Conservation (phyloP, 2,329 filamentous ascomycete genomes). For the Cytospora paraplurivora region DNA sequence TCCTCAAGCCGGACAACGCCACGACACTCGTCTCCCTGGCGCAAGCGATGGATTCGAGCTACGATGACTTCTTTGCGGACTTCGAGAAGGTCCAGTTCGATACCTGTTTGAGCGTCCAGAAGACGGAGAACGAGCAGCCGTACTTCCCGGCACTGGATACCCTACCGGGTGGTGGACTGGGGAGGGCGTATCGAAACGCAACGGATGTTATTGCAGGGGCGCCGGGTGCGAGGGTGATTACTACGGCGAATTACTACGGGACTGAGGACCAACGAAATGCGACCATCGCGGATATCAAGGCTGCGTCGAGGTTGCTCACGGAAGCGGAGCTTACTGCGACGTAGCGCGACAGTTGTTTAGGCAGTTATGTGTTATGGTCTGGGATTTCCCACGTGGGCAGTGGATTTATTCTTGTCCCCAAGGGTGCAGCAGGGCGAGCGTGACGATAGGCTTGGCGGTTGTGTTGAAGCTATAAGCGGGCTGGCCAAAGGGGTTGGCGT, state of each 20-base stretch:
- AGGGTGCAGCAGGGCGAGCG: no score
- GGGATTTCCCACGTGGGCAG: not conserved
- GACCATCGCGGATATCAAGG: conserved; percentile 24
- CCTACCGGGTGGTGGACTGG: conserved; percentile 24
- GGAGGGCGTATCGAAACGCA: conserved; percentile 28
- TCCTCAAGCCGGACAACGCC: conserved; percentile 52
- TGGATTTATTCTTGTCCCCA: no score
- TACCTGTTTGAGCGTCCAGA: conserved; percentile 30
- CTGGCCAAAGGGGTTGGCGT: no score
- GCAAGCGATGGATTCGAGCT: conserved; percentile 30
- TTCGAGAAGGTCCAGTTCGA: conserved; percentile 31
- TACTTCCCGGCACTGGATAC: conserved; percentile 30
- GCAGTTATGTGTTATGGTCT: not conserved
- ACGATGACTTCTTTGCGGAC: conserved; percentile 30
- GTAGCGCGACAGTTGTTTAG: not conserved
- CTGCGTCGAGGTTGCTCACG: conserved; percentile 28
- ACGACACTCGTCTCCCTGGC: conserved; percentile 27
- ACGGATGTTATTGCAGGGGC: conserved; percentile 27
- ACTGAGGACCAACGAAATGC: conserved; percentile 30
- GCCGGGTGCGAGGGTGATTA: conserved; percentile 22
- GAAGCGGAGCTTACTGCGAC: conserved; percentile 28
- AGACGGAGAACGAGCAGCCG: conserved; percentile 30
- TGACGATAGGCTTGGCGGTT: no score
- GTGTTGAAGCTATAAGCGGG: no score
- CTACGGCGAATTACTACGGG: conserved; percentile 30